Evolutionary conservation across 2,329 filamentous ascomycete species (phyloP).

Genomic region (Colletotrichum sp.): DNA sequence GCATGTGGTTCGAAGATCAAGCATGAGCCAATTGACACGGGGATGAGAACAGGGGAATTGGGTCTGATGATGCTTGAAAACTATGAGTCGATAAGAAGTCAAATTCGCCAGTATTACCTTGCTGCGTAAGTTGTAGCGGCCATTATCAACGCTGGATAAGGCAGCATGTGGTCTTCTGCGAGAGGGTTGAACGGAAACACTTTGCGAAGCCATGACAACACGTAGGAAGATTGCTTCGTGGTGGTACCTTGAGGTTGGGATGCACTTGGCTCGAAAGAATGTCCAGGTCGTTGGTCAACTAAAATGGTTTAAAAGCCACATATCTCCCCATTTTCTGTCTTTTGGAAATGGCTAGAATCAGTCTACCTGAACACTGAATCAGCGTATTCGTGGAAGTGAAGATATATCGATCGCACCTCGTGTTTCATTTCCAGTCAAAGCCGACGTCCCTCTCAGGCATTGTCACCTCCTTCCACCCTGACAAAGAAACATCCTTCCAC

Average conservation of each 20-base stretch:
- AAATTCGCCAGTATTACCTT: background rate
- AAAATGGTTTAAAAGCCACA: background rate
- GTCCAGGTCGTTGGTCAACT: background rate
- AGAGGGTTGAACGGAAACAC: background rate
- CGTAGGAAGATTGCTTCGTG: background rate
- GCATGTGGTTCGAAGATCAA: background rate
- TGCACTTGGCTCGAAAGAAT: background rate
- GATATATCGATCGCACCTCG: background rate
- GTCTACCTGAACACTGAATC: background rate
- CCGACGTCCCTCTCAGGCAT: conserved; percentile 9
- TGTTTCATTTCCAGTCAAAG: background rate
- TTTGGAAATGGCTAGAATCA: background rate
- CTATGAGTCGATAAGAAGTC: background rate
- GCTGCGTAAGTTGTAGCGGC: background rate
- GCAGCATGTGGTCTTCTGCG: background rate
- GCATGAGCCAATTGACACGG: background rate
- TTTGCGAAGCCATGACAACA: background rate
- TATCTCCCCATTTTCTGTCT: accelerated
- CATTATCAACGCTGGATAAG: background rate
- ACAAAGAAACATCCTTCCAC: conserved; percentile 5
- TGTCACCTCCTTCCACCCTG: conserved; percentile 5
- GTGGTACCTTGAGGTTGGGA: background rate
- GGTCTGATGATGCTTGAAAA: background rate
- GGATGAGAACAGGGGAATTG: background rate
- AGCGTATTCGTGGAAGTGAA: background rate